phyloP scores from a whole-genome alignment of 768 basidiomycete species.

The Lactarius deliciosus region DNA sequence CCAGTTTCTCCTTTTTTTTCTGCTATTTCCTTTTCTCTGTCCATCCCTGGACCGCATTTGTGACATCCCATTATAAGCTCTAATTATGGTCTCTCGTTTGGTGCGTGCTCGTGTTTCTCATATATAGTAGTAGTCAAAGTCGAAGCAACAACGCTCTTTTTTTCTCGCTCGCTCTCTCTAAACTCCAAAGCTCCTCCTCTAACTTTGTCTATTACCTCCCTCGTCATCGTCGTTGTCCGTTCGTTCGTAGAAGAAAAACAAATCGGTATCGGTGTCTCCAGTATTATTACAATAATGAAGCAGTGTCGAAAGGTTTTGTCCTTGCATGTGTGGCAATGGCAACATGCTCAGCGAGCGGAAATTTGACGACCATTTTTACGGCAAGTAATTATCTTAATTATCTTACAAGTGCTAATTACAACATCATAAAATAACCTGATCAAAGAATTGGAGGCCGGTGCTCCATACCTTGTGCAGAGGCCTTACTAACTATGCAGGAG shows the following conservation, averaged over 20 bases:
- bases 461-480: too few relatives aligned
- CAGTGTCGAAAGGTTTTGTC: slow-evolving; percentile 7
- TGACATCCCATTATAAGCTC: slow-evolving; percentile 27
- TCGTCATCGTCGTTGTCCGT: not conserved
- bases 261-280: slow-evolving; percentile 7
- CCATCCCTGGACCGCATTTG: slow-evolving; percentile 16
- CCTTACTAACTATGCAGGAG: too few relatives aligned
- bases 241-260: slow-evolving; percentile 16
- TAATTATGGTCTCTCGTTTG: slow-evolving; percentile 24
- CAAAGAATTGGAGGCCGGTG: too few relatives aligned
- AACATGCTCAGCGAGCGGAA: too few relatives aligned
- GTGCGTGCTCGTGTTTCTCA: slow-evolving; percentile 17
- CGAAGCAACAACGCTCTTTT: slow-evolving; percentile 26
- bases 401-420: too few relatives aligned
- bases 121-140: slow-evolving; percentile 12
- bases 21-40: not conserved
- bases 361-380: too few relatives aligned
- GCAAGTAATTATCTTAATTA: too few relatives aligned
- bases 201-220: not conserved
- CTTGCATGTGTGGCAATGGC: too few relatives aligned
- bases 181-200: not conserved
- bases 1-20: too few relatives aligned
- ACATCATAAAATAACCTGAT: too few relatives aligned
- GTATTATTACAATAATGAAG: slow-evolving; percentile 16
- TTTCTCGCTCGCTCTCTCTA: not conserved